Percentiles rank a stretch among this genome's conserved stretches.
Evolutionary conservation across 225 moss, liverwort and hornwort species (phyloP).

Genomic region (Polytrichum formosum): DNA sequence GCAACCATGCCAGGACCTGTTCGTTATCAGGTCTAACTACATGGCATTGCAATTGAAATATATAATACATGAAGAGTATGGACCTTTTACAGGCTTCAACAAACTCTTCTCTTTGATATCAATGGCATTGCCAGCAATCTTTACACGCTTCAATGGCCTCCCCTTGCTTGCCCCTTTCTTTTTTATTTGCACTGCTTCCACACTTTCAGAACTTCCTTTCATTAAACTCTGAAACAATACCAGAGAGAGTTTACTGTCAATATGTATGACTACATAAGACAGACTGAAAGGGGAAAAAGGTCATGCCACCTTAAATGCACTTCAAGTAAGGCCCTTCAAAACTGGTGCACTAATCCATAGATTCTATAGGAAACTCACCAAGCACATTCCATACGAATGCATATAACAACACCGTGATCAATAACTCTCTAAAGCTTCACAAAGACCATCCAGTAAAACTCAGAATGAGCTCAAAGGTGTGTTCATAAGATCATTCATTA

Average conservation of each 20-base stretch:
- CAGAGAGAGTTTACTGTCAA: background rate
- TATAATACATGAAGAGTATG: constrained; percentile 1
- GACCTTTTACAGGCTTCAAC: constrained; percentile 61
- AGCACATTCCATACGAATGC: no score
- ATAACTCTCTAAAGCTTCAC: no score
- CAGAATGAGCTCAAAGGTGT: no score
- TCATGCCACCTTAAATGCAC: background rate
- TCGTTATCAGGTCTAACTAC: no score
- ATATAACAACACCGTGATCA: no score
- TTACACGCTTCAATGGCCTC: constrained; percentile 61
- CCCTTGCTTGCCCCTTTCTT: constrained; percentile 51
- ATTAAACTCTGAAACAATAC: constrained; percentile 27
- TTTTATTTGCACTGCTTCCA: constrained; percentile 57
- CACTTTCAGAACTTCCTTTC: constrained; percentile 34
- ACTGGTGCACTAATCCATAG: background rate
- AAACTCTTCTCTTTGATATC: constrained; percentile 34
- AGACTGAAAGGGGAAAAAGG: background rate
- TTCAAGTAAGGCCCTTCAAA: background rate
- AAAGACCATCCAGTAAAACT: no score
- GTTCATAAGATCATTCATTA: no score
- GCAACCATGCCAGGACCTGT: background rate
- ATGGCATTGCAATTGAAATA: no score
- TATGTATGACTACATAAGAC: no score
- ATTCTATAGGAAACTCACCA: background rate
- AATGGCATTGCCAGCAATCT: constrained; percentile 42